Conservation (phyloP, 163 green algal genomes). For the Chlorella variabilis region DNA sequence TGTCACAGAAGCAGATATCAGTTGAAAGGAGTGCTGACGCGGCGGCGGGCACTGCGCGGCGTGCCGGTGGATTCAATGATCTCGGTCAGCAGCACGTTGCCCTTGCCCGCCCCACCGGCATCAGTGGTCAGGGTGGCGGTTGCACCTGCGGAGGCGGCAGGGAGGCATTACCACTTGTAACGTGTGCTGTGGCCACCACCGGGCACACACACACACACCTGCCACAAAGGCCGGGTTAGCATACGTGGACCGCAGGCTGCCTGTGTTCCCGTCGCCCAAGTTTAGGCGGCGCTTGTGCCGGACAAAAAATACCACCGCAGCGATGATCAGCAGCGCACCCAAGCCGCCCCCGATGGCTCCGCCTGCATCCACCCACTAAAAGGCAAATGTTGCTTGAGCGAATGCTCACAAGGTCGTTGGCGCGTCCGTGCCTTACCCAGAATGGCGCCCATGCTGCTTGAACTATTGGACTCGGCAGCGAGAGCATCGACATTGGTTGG, state of each 20-base stretch:
- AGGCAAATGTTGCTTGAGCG: no score
- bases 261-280: not conserved
- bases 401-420: no score
- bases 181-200: no score
- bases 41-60: conserved; percentile 3
- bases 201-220: no score
- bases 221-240: conserved; percentile 2
- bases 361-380: not conserved
- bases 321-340: not conserved
- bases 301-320: not conserved
- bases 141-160: no score
- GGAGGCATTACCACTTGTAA: no score
- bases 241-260: not conserved
- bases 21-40: not conserved
- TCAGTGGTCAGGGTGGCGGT: no score
- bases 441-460: conserved; percentile 1
- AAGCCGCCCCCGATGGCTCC: not conserved
- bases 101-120: no score
- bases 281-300: not conserved
- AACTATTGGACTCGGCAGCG: not conserved
- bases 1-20: no score
- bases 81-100: not conserved
- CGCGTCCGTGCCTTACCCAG: no score
- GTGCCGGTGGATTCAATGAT: conserved; percentile 6
- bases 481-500: no score